These are phyloP conservation scores for Piper longum DNA, from an alignment of 164 flowering plant genomes.

Conservation along the genomic window DNA sequence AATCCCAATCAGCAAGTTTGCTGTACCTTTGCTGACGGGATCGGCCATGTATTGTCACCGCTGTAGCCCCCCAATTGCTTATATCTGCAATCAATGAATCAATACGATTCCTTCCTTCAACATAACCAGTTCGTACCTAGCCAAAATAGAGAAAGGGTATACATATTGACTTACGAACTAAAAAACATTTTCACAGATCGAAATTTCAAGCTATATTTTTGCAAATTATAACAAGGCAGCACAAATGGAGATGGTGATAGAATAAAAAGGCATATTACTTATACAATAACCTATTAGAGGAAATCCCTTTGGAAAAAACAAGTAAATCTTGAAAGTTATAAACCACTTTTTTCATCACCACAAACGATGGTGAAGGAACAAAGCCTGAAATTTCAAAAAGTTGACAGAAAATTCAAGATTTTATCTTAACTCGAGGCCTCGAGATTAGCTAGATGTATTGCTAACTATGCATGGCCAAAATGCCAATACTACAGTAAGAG, in stretches of 20 bases:
- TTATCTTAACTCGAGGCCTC: no score
- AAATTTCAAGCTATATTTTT: neutral
- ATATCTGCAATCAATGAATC: slow-evolving; percentile 76
- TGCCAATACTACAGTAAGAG: no score
- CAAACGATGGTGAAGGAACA: no score
- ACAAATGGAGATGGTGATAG: neutral
- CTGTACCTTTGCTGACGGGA: slow-evolving; percentile 94
- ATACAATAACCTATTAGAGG: no score
- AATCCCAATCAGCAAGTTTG: slow-evolving; percentile 96
- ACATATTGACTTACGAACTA: neutral
- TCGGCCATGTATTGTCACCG: slow-evolving; percentile 86
- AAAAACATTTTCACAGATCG: neutral
- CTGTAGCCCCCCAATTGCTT: slow-evolving; percentile 79
- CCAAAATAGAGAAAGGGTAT: neutral
- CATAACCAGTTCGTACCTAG: slow-evolving; percentile 86
- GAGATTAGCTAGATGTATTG: no score
- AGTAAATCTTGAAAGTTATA: no score
- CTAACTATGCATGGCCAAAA: no score
- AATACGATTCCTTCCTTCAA: slow-evolving; percentile 82
- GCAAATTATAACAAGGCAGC: neutral
- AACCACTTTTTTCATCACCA: neutral
- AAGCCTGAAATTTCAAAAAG: no score
- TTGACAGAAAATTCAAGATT: no score
- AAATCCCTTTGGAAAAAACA: neutral
- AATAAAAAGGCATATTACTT: no score